phyloP scores from a whole-genome alignment of 768 basidiomycete species.

The Saitozyma sp. region DNA sequence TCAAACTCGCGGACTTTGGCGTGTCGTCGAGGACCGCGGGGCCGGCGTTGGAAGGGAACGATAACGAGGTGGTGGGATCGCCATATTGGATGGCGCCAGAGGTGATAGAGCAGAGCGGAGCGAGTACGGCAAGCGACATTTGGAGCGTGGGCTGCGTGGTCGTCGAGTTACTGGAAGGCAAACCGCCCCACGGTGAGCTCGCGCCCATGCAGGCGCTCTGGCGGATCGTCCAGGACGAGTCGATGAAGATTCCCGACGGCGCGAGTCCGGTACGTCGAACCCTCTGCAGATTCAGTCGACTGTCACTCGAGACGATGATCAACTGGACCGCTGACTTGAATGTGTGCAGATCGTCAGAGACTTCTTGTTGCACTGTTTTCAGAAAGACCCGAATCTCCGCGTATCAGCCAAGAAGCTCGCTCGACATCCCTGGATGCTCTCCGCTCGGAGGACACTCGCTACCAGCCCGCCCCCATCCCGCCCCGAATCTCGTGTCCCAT shows the following conservation, averaged over 20 bases:
- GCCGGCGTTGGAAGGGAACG: slow-evolving; percentile 59
- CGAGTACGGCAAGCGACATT: slow-evolving; percentile 94
- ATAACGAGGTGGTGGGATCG: slow-evolving; percentile 92
- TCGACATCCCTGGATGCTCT: slow-evolving; percentile 93
- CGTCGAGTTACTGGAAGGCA: slow-evolving; percentile 86
- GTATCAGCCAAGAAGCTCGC: slow-evolving; percentile 91
- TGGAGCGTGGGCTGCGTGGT: slow-evolving; percentile 98
- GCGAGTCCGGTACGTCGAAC: slow-evolving; percentile 64
- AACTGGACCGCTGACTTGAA: not conserved
- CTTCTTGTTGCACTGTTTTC: slow-evolving; percentile 95
- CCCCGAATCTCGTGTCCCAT: slow-evolving; percentile 12
- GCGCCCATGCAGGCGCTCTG: slow-evolving; percentile 99
- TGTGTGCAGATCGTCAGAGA: slow-evolving; percentile 76
- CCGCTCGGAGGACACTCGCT: slow-evolving; percentile 73
- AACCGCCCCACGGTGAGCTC: slow-evolving; percentile 91
- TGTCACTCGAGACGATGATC: not conserved
- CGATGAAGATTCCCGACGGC: slow-evolving; percentile 92
- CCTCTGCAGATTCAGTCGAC: not conserved
- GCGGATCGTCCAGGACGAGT: slow-evolving; percentile 97
- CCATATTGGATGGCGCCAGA: slow-evolving; percentile 99
- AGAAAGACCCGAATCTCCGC: slow-evolving; percentile 93
- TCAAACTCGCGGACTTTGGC: slow-evolving; percentile 99
- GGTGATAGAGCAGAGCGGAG: slow-evolving; percentile 96
- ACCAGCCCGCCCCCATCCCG: slow-evolving; percentile 9
- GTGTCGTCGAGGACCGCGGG: slow-evolving; percentile 80